Percentiles rank a stretch among this genome's conserved stretches.
These are phyloP conservation scores for Cutaneotrichosporon curvatum DNA, from an alignment of 1,284 basidiomycete species.

Conservation along the genomic window DNA sequence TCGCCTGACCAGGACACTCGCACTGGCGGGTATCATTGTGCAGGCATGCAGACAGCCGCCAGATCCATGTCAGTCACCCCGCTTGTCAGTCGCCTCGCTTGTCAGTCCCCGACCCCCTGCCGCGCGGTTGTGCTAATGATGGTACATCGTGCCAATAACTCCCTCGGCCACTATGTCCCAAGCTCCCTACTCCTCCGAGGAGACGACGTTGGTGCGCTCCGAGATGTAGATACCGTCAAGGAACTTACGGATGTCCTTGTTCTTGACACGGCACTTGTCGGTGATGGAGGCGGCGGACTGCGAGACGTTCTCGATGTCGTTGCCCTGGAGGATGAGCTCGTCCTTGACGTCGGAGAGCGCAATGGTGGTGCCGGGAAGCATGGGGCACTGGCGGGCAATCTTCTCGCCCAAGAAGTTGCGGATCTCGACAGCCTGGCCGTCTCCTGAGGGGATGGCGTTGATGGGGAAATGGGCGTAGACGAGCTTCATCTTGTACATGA, in stretches of 20 bases:
- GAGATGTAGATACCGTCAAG: constrained; percentile 59
- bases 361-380: constrained; percentile 84
- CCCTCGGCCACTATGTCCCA: constrained; percentile 16
- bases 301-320: constrained; percentile 91
- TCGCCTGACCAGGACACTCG: too few relatives aligned
- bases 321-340: constrained; percentile 84
- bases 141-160: constrained; percentile 20
- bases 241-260: constrained; percentile 92
- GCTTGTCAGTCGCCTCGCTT: too few relatives aligned
- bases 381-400: constrained; percentile 85
- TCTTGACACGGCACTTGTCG: constrained; percentile 85
- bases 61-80: too few relatives aligned
- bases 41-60: too few relatives aligned
- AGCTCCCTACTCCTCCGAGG: constrained; percentile 21
- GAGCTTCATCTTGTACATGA: constrained; percentile 99
- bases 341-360: constrained; percentile 93
- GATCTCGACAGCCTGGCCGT: constrained; percentile 78
- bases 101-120: too few relatives aligned
- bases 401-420: constrained; percentile 79
- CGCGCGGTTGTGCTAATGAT: constrained; percentile 17
- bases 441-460: constrained; percentile 92
- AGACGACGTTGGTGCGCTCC: constrained; percentile 35
- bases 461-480: constrained; percentile 99
- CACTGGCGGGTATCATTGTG: too few relatives aligned
- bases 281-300: constrained; percentile 96